phyloP scores from a whole-genome alignment of 2,329 filamentous ascomycete genomes.

The Pestalotiopsis sp. region DNA sequence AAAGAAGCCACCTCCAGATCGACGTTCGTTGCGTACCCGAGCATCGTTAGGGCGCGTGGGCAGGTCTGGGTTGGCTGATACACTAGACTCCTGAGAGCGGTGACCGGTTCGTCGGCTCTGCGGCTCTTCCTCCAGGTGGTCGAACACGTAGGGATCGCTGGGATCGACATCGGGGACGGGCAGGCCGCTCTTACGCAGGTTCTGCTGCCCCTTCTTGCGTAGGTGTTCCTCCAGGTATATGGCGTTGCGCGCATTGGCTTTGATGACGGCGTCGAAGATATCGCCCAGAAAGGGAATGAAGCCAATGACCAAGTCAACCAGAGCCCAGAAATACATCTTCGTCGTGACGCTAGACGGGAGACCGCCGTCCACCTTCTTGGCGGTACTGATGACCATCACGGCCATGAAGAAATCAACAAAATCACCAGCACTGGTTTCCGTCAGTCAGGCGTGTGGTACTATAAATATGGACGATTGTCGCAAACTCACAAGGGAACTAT shows the following conservation, averaged over 20 bases:
- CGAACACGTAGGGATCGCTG: conserved; percentile 55
- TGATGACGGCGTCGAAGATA: conserved; percentile 70
- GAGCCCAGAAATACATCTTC: conserved; percentile 81
- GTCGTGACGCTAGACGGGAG: conserved; percentile 63
- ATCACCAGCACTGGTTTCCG: conserved; percentile 68
- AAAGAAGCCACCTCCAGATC: conserved; percentile 27
- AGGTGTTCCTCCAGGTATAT: conserved; percentile 70
- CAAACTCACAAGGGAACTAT: conserved; percentile 75
- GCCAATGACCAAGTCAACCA: conserved; percentile 73
- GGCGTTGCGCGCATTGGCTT: conserved; percentile 78
- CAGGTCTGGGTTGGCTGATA: conserved; percentile 16
- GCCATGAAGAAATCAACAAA: conserved; percentile 73
- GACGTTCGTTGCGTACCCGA: conserved; percentile 25
- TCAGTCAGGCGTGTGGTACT: conserved; percentile 17
- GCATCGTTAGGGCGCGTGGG: conserved; percentile 26
- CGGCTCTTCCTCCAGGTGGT: conserved; percentile 33
- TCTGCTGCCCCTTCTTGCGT: conserved; percentile 66
- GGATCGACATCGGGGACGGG: conserved; percentile 52
- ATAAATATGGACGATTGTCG: neutral
- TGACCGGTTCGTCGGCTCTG: conserved; percentile 17
- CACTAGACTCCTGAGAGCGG: conserved; percentile 25
- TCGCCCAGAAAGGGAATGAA: conserved; percentile 79
- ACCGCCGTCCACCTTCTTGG: conserved; percentile 75
- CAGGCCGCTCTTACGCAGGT: conserved; percentile 48
- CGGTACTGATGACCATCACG: conserved; percentile 73